Conservation (phyloP, 2,329 filamentous ascomycete genomes). For the Aspergillus luchuensis region DNA sequence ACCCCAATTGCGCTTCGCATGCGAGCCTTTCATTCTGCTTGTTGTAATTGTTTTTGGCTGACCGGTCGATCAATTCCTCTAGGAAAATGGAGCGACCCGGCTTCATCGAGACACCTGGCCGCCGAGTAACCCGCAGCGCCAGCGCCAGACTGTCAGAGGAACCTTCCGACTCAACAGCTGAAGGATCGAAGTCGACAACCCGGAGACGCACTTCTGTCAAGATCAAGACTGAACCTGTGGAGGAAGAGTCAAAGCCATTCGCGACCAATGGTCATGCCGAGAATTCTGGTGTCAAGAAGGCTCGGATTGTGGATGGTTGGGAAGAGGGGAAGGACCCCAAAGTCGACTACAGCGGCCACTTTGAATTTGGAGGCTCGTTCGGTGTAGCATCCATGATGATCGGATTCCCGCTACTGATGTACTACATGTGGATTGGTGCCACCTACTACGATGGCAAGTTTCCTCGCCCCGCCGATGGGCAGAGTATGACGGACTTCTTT, state of each 20-base stretch:
- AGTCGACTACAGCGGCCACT: slow-evolving; percentile 54
- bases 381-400: slow-evolving; percentile 86
- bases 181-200: slow-evolving; percentile 29
- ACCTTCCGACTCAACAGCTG: slow-evolving; percentile 29
- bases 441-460: slow-evolving; percentile 87
- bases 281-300: slow-evolving; percentile 24
- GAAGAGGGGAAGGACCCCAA: slow-evolving; percentile 45
- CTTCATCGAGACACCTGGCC: slow-evolving; percentile 55
- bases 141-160: slow-evolving; percentile 35
- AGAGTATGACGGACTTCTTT: slow-evolving; percentile 71
- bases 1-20: neutral
- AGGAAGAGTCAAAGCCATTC: slow-evolving; percentile 23
- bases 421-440: slow-evolving; percentile 98
- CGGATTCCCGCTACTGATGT: slow-evolving; percentile 92
- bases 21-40: neutral
- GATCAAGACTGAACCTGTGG: slow-evolving; percentile 31
- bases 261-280: slow-evolving; percentile 26
- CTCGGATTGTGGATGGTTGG: slow-evolving; percentile 45
- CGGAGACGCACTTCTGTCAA: slow-evolving; percentile 35
- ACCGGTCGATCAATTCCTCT: slow-evolving; percentile 9
- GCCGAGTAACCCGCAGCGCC: slow-evolving; percentile 49
- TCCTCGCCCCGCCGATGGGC: slow-evolving; percentile 65
- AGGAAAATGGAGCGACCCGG: slow-evolving; percentile 57
- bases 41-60: neutral
- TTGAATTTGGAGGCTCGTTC: slow-evolving; percentile 85